Percentiles rank a stretch among this genome's conserved stretches.
These are phyloP conservation scores for Colletotrichum chlorophyti DNA, from an alignment of 2,329 filamentous ascomycete genomes.

Conservation along the genomic window DNA sequence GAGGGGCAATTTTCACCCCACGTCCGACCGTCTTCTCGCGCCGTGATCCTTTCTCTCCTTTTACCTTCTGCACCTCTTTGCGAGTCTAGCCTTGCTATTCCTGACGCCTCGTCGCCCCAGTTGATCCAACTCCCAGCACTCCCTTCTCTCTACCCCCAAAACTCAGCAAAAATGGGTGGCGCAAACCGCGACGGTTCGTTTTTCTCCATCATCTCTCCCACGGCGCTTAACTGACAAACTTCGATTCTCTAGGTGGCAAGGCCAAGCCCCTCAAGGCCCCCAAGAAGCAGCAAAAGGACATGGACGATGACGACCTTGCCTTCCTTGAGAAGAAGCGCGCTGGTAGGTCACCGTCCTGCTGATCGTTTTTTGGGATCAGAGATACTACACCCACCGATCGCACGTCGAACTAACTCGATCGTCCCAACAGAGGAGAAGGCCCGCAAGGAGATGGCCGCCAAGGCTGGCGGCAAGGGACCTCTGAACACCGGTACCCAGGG, in stretches of 20 bases:
- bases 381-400: not conserved
- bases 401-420: not conserved
- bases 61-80: slow-evolving; percentile 1
- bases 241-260: slow-evolving; percentile 71
- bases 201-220: not conserved
- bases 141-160: slow-evolving; percentile 18
- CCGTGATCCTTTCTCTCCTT: slow-evolving; percentile 1
- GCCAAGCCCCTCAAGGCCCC: slow-evolving; percentile 85
- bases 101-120: slow-evolving; percentile 2
- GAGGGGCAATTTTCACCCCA: slow-evolving; percentile 32
- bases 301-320: slow-evolving; percentile 87
- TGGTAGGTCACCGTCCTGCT: slow-evolving; percentile 59
- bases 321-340: slow-evolving; percentile 84
- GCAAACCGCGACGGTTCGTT: slow-evolving; percentile 45
- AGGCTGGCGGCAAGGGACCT: slow-evolving; percentile 87
- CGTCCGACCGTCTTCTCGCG: slow-evolving; percentile 12
- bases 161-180: slow-evolving; percentile 43
- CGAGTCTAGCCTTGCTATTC: slow-evolving; percentile 18
- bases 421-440: slow-evolving; percentile 74
- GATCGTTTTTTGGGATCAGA: not conserved
- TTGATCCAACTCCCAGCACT: slow-evolving; percentile 1
- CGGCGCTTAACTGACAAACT: not conserved
- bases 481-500: slow-evolving; percentile 84
- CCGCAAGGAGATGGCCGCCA: slow-evolving; percentile 81
- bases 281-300: slow-evolving; percentile 83